phyloP scores from a whole-genome alignment of 805 yeast genomes.

The Pichia phayaonensis region DNA sequence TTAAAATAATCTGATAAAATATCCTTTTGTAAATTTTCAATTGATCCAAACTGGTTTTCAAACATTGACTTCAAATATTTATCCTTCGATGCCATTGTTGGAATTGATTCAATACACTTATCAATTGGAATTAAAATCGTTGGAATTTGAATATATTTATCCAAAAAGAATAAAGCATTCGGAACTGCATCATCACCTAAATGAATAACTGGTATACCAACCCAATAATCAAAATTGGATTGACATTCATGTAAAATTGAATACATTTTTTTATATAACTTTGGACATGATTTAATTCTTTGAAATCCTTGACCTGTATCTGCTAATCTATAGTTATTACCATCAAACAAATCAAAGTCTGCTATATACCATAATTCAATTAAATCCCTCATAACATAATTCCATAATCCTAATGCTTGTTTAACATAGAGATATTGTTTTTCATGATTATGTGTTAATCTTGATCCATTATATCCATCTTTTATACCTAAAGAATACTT shows the following conservation, averaged over 20 bases:
- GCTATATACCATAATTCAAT: conserved; percentile 70
- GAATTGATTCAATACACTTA: conserved; percentile 47
- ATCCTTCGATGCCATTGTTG: conserved; percentile 40
- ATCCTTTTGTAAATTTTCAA: conserved; percentile 42
- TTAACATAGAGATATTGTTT: conserved; percentile 69
- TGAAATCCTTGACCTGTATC: conserved; percentile 81
- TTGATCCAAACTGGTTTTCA: conserved; percentile 48
- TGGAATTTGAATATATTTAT: conserved; percentile 76
- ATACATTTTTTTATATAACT: conserved; percentile 63
- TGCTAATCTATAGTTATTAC: conserved; percentile 45
- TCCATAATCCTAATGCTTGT: conserved; percentile 71
- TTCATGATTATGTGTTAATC: conserved; percentile 65
- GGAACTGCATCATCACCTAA: conserved; percentile 82
- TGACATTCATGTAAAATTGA: conserved; percentile 61
- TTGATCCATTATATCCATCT: conserved; percentile 60
- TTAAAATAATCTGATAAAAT: conserved; percentile 46
- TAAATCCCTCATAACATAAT: conserved; percentile 71
- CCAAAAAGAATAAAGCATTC: conserved; percentile 70
- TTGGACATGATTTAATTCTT: conserved; percentile 68
- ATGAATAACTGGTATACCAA: conserved; percentile 75
- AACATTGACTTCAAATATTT: conserved; percentile 43
- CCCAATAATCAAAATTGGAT: conserved; percentile 56
- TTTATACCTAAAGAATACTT: conserved; percentile 51
- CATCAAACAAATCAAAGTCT: conserved; percentile 60
- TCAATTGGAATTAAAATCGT: conserved; percentile 69